Conservation (phyloP, 2,329 filamentous ascomycete genomes). For the Fusarium oxysporum region DNA sequence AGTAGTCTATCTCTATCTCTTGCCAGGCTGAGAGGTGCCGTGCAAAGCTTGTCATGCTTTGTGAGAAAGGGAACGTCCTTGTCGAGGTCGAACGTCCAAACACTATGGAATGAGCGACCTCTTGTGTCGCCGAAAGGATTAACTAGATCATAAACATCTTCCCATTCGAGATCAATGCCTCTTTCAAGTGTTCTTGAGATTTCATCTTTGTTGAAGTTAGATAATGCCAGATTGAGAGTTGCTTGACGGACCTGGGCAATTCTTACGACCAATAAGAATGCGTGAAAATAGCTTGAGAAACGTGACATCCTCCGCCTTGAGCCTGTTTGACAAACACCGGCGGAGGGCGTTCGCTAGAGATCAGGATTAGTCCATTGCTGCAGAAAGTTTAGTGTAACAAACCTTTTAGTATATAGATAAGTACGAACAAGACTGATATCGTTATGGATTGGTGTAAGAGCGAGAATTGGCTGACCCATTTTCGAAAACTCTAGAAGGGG, state of each 20-base stretch:
- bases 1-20: slow-evolving; percentile 24
- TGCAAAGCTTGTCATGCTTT: not conserved
- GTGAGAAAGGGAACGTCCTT: not conserved
- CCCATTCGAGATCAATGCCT: not conserved
- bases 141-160: not conserved
- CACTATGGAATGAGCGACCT: not conserved
- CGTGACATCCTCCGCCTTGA: not conserved
- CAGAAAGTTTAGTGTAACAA: no score
- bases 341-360: not conserved
- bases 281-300: not conserved
- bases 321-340: not conserved
- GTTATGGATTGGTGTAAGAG: not conserved
- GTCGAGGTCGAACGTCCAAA: slow-evolving; percentile 8
- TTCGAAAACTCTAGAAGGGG: not conserved
- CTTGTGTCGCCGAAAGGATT: not conserved
- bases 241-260: not conserved
- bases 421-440: not conserved
- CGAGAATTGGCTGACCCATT: not conserved
- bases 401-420: not conserved
- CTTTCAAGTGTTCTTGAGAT: not conserved
- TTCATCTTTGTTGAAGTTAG: not conserved
- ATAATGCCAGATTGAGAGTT: no score
- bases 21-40: slow-evolving; percentile 15
- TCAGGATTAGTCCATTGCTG: no score
- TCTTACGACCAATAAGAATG: not conserved